Percentiles rank a stretch among this genome's conserved stretches.
phyloP scores from a whole-genome alignment of 345 rosid species.

The Conringia planisiliqua region DNA sequence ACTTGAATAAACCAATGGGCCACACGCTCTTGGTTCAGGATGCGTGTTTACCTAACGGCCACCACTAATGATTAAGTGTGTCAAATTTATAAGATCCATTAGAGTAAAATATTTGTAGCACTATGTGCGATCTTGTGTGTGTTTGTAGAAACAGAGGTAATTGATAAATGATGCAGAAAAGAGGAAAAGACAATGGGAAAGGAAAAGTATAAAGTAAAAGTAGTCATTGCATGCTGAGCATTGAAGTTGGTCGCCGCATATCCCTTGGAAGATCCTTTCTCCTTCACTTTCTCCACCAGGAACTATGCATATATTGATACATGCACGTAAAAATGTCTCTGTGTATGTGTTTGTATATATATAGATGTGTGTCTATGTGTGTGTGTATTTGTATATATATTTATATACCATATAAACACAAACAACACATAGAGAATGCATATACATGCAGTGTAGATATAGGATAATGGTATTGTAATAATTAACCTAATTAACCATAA shows the following conservation, averaged over 20 bases:
- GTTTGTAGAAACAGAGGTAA: conserved; percentile 6
- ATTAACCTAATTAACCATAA: neutral
- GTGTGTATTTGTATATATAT: neutral
- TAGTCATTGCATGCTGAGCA: conserved; percentile 32
- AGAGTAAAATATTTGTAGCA: neutral
- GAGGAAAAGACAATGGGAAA: conserved; percentile 2
- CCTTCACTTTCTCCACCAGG: conserved; percentile 9
- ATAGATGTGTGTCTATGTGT: too few species aligned
- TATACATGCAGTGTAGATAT: neutral
- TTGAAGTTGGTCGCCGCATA: conserved; percentile 34
- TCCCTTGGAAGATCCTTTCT: conserved; percentile 33
- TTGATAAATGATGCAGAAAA: conserved; percentile 24
- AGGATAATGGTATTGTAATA: neutral
- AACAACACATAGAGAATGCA: neutral
- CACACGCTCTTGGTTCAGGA: neutral
- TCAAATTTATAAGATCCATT: neutral
- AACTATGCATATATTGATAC: conserved; percentile 1
- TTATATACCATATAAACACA: conserved; percentile 2
- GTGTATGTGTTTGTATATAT: neutral
- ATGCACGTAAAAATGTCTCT: neutral
- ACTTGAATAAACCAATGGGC: neutral
- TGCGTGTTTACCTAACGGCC: conserved; percentile 1
- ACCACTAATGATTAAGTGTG: conserved; percentile 9
- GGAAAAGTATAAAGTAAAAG: conserved; percentile 21
- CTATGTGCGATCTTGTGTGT: conserved; percentile 1